Base-by-base conservation (phyloP, 371 early-diverging fungal genomes). In the Apophysomyces trapeziformis region DNA sequence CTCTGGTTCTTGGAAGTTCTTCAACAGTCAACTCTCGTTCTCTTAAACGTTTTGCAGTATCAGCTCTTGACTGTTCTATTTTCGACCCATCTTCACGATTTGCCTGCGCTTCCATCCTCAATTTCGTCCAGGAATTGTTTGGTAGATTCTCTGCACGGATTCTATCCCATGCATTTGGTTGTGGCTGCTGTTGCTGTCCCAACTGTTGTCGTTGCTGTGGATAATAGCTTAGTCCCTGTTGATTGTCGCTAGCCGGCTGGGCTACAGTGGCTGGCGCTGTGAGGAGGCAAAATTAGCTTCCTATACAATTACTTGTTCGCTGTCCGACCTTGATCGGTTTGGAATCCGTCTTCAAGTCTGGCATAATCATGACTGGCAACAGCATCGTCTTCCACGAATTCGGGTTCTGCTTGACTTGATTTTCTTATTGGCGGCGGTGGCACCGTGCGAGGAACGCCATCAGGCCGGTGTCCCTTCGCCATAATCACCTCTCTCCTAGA, bases 1-100 rank as follows among this genome's bases (percentile, higher is more conserved):
- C 82, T 65, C 82, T 63, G 13, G 82, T 82, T 59, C 82, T 70
- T 12, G 82, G 79, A 18, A 82, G 45, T 8, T 79, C 75, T 43
- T 76, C 76, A 14, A 46, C 36, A 43, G 38, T 41, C 7, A n/a
- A 38, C 14, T 61, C 64, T 18, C 67, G 65, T 60, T 69, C 66
- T 59, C 79, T 74, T 37, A 75, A 59, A 5, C 62, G 67, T 41
- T 54, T 66, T 18, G 54, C 64, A 5, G 68, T 60, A 35, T 70
- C 70, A n/a, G 70, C 62, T 57, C 69, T 71, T 39, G 68, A 63
- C 41, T 74, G 63, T 12, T 64, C 70, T 35, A 67, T 60, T 1
- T 63, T 61, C 16, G 43, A 58, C 44, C 47, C 46, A 66, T 58
- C 64, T 1, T 67, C 61, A 8, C 71, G 66, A 35, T 75, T 68